phyloP scores from a whole-genome alignment of 345 rosid species.

The Brassica carinata region DNA sequence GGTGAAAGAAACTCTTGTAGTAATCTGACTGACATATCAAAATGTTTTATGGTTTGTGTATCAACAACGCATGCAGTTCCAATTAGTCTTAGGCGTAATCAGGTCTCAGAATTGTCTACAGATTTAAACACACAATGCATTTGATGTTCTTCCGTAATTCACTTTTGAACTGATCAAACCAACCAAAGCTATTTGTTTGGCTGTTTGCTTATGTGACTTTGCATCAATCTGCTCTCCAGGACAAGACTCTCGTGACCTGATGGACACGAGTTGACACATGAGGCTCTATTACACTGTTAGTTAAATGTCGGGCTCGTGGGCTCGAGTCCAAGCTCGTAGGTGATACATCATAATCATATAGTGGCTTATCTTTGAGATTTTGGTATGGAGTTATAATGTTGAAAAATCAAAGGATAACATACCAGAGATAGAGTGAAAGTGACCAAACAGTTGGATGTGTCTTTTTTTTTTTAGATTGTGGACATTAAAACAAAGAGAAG shows the following conservation, averaged over 20 bases:
- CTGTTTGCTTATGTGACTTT: too few species aligned
- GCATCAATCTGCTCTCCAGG: constrained; percentile 33
- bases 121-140: neutral
- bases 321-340: neutral
- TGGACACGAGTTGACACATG: constrained; percentile 17
- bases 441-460: constrained; percentile 2
- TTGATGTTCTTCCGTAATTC: constrained; percentile 19
- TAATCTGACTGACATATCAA: constrained; percentile 27
- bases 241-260: constrained; percentile 37
- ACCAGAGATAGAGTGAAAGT: neutral
- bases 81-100: neutral
- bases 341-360: neutral
- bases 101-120: neutral
- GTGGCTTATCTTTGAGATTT: neutral
- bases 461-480: neutral
- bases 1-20: constrained; percentile 23
- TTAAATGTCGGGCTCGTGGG: neutral
- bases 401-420: neutral
- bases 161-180: constrained; percentile 32
- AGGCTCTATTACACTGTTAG: constrained; percentile 24
- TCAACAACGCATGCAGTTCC: constrained; percentile 14
- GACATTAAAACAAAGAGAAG: constrained; percentile 11
- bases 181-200: constrained; percentile 28
- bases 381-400: neutral
- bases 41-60: constrained; percentile 42